These are phyloP conservation scores for Bisporella sp. DNA, from an alignment of 2,329 filamentous ascomycete species.

Conservation along the genomic window DNA sequence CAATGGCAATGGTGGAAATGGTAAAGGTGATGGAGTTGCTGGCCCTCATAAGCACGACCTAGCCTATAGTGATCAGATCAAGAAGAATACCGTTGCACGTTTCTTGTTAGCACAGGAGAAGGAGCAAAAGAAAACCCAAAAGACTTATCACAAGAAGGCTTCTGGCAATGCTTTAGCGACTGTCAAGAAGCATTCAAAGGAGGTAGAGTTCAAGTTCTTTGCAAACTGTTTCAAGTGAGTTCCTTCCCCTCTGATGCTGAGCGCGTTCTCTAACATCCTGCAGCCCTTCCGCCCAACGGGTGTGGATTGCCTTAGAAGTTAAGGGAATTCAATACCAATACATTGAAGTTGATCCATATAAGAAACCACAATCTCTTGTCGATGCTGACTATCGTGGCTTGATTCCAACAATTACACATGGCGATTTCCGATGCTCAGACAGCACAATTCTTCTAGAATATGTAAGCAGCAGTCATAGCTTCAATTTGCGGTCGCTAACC, in stretches of 20 bases:
- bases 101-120: slow-evolving; percentile 57
- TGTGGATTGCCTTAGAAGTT: slow-evolving; percentile 82
- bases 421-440: slow-evolving; percentile 76
- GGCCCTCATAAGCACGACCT: slow-evolving; percentile 71
- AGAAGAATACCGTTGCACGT: slow-evolving; percentile 72
- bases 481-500: neutral
- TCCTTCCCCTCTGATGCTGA: neutral
- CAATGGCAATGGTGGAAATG: slow-evolving; percentile 69
- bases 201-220: slow-evolving; percentile 68
- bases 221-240: slow-evolving; percentile 77
- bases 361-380: slow-evolving; percentile 61
- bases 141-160: slow-evolving; percentile 64
- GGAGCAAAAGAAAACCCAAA: slow-evolving; percentile 56
- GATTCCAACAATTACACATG: slow-evolving; percentile 71
- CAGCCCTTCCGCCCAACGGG: slow-evolving; percentile 74
- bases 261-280: slow-evolving; percentile 11
- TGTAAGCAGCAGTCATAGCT: slow-evolving; percentile 36
- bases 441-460: slow-evolving; percentile 83
- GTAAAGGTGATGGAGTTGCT: slow-evolving; percentile 60
- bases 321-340: slow-evolving; percentile 79
- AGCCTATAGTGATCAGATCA: slow-evolving; percentile 69
- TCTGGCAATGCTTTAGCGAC: slow-evolving; percentile 65
- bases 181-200: slow-evolving; percentile 61
- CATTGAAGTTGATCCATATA: slow-evolving; percentile 76
- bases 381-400: slow-evolving; percentile 71